A percentile compares a stretch with the other conserved stretches of the same genome.
phyloP scores from a whole-genome alignment of 2,329 filamentous ascomycete genomes.

The Colletotrichum horii region DNA sequence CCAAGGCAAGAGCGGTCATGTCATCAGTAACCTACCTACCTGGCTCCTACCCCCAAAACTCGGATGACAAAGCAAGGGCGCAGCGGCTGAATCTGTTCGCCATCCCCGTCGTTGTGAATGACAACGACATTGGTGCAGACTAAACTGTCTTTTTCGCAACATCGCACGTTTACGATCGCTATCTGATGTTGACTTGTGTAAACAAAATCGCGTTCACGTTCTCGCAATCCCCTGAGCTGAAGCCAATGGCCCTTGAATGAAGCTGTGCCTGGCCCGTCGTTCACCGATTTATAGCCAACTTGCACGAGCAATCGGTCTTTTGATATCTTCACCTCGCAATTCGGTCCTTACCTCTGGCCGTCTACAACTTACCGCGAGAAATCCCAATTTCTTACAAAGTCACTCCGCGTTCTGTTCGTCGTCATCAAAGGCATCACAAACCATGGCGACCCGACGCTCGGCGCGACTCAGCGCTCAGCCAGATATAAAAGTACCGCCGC shows the following conservation, averaged over 20 bases:
- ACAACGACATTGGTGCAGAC: neutral
- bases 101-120: neutral
- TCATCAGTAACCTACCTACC: neutral
- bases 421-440: neutral
- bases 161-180: neutral
- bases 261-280: neutral
- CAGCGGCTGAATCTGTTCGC: neutral
- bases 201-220: neutral
- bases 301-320: neutral
- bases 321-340: neutral
- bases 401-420: neutral
- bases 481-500: constrained; percentile 19
- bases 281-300: neutral
- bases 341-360: neutral
- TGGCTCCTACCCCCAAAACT: neutral
- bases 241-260: neutral
- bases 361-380: neutral
- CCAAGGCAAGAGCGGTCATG: neutral
- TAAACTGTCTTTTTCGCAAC: neutral
- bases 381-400: neutral
- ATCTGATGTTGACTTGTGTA: neutral
- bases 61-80: constrained; percentile 16
- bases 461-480: constrained; percentile 44
- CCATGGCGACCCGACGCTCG: constrained; percentile 37
- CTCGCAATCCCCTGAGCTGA: neutral